Evolutionary conservation across 2,329 filamentous ascomycete genomes (phyloP), one percentile per base, ranked within the genome.

Genomic region (Drechslerella coelobrocha): DNA sequence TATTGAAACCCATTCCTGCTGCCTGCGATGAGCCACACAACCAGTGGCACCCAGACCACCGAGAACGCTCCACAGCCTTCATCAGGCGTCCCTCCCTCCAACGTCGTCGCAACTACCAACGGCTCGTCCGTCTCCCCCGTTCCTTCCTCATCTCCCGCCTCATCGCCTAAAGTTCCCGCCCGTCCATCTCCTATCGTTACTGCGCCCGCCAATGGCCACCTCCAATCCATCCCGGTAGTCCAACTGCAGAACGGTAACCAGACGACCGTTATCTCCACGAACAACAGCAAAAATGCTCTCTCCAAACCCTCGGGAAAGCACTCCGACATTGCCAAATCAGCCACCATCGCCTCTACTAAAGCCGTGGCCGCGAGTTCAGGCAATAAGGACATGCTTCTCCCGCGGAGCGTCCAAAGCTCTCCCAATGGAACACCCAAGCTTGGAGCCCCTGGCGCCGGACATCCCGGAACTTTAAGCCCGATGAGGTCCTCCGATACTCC

Each of bases 371-470:
- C 66, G 39, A 63, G 54, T 41, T 63, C 66, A 10, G 59, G 59
- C 59, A 71, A 71, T 37, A 71, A 71, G 48, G 66, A 71, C 47
- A 69, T 69, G 65, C 59, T 63, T n/a, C 52, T 71, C 19, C 66
- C 66, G 6, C 39, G 59, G 19, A 60, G 66, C 41, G 47, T 63
- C 14, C 66, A 71, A 45, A 53, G 56, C 34, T 23, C 52, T 12
- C 17, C 45, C 47, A 62, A 54, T 34, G 57, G 27, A 9, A 23
- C 19, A 21, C 8, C 54, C 4, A 41, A 17, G n/a, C 4, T 4
- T 23, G 23, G 9, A 29, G 17, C 19, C 39, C 31, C 9, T 37
- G 4, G 10, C 4, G 24, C 29, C 39, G 59, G 59, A 26, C 56
- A 21, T 34, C 48, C 47, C 24, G 47, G 47, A 2, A 3, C 24